These are phyloP conservation scores for Monosporascus sp. DNA, from an alignment of 2,329 filamentous ascomycete genomes.

Conservation along the genomic window DNA sequence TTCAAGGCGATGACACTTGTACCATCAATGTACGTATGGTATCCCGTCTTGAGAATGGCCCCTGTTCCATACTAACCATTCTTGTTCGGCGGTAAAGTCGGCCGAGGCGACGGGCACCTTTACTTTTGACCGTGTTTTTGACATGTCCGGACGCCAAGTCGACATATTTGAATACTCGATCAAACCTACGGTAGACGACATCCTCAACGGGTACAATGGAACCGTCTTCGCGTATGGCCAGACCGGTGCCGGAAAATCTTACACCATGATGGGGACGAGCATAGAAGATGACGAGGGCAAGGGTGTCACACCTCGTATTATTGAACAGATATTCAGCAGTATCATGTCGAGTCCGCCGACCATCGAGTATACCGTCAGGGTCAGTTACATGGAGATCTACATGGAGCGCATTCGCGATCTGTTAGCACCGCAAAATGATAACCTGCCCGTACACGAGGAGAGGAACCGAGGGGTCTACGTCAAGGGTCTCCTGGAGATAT, in stretches of 20 bases:
- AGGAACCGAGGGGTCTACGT: constrained; percentile 95
- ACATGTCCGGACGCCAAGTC: constrained; percentile 82
- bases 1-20: constrained; percentile 86
- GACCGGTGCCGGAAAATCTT: constrained; percentile 97
- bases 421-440: constrained; percentile 88
- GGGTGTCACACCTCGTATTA: constrained; percentile 93
- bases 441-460: constrained; percentile 95
- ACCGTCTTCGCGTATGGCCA: constrained; percentile 98
- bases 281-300: constrained; percentile 85
- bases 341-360: constrained; percentile 87
- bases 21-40: constrained; percentile 64
- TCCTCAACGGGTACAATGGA: constrained; percentile 97
- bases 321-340: constrained; percentile 95
- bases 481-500: constrained; percentile 89
- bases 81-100: constrained; percentile 53
- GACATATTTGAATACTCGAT: constrained; percentile 99
- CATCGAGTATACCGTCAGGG: constrained; percentile 97
- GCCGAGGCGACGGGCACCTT: constrained; percentile 79
- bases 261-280: constrained; percentile 96
- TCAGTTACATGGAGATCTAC: constrained; percentile 99
- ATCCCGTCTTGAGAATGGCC: no score
- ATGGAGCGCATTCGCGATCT: constrained; percentile 98
- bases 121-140: constrained; percentile 97
- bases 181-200: constrained; percentile 91
- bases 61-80: constrained; percentile 19